Conservation (phyloP, 768 basidiomycete genomes). For the Lactarius hatsudake region DNA sequence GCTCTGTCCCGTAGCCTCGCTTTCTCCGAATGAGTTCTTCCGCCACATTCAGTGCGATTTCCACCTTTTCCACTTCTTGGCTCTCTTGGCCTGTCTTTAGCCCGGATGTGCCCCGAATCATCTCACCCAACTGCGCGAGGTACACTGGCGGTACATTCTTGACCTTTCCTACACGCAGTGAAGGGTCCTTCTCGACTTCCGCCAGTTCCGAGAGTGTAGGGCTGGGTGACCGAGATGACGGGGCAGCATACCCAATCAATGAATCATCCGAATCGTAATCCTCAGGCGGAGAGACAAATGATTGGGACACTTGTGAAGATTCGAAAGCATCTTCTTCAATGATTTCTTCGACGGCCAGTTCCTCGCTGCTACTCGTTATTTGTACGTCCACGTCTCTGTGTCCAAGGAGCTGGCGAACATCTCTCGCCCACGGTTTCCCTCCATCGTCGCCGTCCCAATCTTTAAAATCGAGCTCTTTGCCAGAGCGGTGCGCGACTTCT, state of each 20-base stretch:
- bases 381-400: slow-evolving; percentile 52
- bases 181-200: slow-evolving; percentile 84
- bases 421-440: slow-evolving; percentile 62
- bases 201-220: slow-evolving; percentile 79
- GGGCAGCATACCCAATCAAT: slow-evolving; percentile 65
- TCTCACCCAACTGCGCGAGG: slow-evolving; percentile 74
- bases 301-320: not conserved
- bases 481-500: slow-evolving; percentile 57
- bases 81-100: slow-evolving; percentile 51
- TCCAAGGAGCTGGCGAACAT: slow-evolving; percentile 52
- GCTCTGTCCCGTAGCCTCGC: slow-evolving; percentile 78
- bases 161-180: slow-evolving; percentile 64
- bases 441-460: slow-evolving; percentile 79
- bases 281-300: slow-evolving; percentile 2
- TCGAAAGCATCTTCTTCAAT: slow-evolving; percentile 2
- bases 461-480: slow-evolving; percentile 72
- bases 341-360: not conserved
- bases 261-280: slow-evolving; percentile 82
- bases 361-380: slow-evolving; percentile 21
- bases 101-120: slow-evolving; percentile 64
- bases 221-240: slow-evolving; percentile 69
- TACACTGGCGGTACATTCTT: slow-evolving; percentile 85
- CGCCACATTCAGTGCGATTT: slow-evolving; percentile 75
- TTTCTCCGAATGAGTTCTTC: slow-evolving; percentile 86
- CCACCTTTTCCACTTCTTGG: slow-evolving; percentile 70